phyloP scores from a whole-genome alignment of 2,329 filamentous ascomycete genomes.

The Drechslerella coelobrocha region DNA sequence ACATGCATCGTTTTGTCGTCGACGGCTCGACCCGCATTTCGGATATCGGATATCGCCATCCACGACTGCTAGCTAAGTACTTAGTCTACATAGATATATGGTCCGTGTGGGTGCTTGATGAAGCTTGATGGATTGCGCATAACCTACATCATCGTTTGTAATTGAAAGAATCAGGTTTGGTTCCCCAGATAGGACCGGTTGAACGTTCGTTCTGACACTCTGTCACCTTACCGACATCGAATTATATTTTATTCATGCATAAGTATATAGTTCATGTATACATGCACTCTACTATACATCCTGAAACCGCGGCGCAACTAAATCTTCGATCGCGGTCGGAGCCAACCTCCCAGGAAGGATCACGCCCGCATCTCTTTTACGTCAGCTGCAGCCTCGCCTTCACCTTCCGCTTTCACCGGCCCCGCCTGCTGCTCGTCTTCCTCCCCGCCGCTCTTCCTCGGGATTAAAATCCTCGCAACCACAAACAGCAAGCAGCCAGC shows the following conservation, averaged over 20 bases:
- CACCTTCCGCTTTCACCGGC: not conserved
- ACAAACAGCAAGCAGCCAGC: conserved; percentile 24
- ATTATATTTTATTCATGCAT: not conserved
- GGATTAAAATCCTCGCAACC: conserved; percentile 19
- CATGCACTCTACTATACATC: not conserved
- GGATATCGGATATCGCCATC: no score
- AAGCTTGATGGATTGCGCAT: no score
- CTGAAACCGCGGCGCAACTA: not conserved
- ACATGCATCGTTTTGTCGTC: conserved; percentile 4
- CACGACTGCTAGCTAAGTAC: no score
- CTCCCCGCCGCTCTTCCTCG: not conserved
- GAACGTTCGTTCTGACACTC: no score
- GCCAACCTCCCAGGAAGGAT: conserved; percentile 2
- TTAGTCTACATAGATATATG: no score
- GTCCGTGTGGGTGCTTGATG: no score
- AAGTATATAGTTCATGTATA: not conserved
- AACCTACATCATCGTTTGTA: no score
- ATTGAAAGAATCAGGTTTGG: no score
- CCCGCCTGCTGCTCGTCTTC: not conserved
- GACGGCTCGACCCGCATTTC: no score
- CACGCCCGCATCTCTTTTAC: not conserved
- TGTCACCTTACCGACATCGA: no score
- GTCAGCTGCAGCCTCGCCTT: not conserved
- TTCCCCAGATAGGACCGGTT: no score
- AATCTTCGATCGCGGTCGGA: not conserved